These are phyloP conservation scores for Globisporangium parvum DNA, from an alignment of 352 stramenopile species.

Conservation along the genomic window DNA sequence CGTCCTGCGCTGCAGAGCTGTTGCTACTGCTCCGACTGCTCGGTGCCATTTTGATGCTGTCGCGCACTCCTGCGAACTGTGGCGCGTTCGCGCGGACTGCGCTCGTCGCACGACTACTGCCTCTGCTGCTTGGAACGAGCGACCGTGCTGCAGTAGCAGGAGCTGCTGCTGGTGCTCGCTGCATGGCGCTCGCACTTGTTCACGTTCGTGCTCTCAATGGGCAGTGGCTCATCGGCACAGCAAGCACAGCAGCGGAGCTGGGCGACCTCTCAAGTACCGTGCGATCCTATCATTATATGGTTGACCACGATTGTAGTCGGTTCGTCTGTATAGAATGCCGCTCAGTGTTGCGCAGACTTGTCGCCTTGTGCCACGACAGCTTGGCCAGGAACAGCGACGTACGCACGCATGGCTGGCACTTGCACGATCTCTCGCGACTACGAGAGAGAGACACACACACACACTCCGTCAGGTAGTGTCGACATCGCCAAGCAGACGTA, in stretches of 20 bases:
- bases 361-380: not conserved
- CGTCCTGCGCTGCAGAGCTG: not conserved
- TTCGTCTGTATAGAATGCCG: not conserved
- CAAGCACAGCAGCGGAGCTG: too few relatives aligned
- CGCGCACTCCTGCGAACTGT: not conserved
- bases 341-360: not conserved
- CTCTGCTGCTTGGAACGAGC: conserved; percentile 1
- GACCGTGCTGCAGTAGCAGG: not conserved
- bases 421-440: conserved; percentile 13
- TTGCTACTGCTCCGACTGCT: conserved; percentile 1
- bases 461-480: not conserved
- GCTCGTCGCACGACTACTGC: not conserved
- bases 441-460: not conserved
- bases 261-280: too few relatives aligned
- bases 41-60: conserved; percentile 8
- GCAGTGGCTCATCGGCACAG: too few relatives aligned
- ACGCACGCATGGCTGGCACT: conserved; percentile 8
- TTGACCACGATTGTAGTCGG: too few relatives aligned
- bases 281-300: too few relatives aligned
- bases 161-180: not conserved
- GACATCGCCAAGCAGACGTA: not conserved
- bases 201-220: not conserved
- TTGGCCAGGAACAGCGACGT: conserved; percentile 1
- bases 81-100: not conserved
- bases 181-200: not conserved